phyloP scores from a whole-genome alignment of 305 asterid species.

The Rubia balearica region DNA sequence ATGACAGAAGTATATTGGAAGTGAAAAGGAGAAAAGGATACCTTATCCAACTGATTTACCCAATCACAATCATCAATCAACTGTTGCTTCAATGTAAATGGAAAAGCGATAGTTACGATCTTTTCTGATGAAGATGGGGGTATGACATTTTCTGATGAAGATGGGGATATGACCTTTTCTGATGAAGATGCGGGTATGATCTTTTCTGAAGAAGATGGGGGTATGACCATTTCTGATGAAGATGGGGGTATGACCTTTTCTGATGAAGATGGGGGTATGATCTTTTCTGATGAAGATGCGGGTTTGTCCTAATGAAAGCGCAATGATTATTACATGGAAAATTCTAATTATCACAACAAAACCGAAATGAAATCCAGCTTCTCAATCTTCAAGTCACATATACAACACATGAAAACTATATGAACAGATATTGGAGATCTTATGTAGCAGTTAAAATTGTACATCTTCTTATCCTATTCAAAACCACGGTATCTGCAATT shows the following conservation, averaged over 20 bases:
- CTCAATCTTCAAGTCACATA: not conserved
- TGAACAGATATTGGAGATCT: not conserved
- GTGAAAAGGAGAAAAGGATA: constrained; percentile 20
- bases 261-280: not conserved
- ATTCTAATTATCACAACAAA: not conserved
- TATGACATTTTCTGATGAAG: constrained; percentile 26
- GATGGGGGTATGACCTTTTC: not conserved
- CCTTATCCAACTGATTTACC: constrained; percentile 58
- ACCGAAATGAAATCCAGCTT: not conserved
- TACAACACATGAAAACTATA: not conserved
- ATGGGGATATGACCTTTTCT: not conserved
- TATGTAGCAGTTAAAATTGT: not conserved
- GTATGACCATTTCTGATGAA: not conserved
- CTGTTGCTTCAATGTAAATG: constrained; percentile 52
- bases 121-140: constrained; percentile 8
- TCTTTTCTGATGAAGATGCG: constrained; percentile 10
- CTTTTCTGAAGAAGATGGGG: constrained; percentile 11
- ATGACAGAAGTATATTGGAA: not conserved
- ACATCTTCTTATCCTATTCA: not conserved
- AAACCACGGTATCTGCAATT: not conserved
- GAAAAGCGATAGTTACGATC: constrained; percentile 41
- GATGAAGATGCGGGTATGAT: constrained; percentile 24
- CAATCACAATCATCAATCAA: constrained; percentile 60
- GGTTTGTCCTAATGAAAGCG: constrained; percentile 38
- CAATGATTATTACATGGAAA: not conserved